Base-by-base conservation (phyloP, 805 yeast species). In the Candida vaughaniae region DNA sequence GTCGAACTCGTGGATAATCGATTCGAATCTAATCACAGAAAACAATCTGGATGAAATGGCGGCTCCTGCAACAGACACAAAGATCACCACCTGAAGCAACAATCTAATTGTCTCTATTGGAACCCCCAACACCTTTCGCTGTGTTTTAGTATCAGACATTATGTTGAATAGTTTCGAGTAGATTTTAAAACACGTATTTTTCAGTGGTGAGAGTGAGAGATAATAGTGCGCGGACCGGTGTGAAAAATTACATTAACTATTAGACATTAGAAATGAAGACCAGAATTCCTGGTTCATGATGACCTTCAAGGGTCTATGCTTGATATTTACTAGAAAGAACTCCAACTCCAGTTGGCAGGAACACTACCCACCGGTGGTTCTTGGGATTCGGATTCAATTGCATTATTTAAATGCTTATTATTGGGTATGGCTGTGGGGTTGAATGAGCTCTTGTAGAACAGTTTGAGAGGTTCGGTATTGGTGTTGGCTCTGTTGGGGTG, bases 1-100 rank as follows among this genome's bases (percentile, higher is more conserved):
- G 62, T 86, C 95, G 63, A 93, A 93, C 62, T 93, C 99, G 66
- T 93, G 99, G 63, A 93, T 93, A 56, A 93, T 95, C 35, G 90
- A 80, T 66, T 93, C 99, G 58, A 89, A 93, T 46, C 97, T 77
- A 43, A 95, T 85, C 46, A 93, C 98, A n/a, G 97, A 86, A 62
- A 93, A 93, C 55, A 93, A 73, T 55, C 99, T 80, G 44, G 95
- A 82, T 34, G 95, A 81, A 35, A 93, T 75, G 17, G 97, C 95
- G 3, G 98, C 98, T 22, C 88, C 90, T 17, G 95, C 87, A 39
- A 91, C 79, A 29, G 85, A 73, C 33, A 83, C 62, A 55, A 90
- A 80, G 45, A 88, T 87, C 35, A 77, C 64, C 36, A 79, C 75
- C 53, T 79, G 78, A 47, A 90, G 66, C 32, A 84, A 59, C 45